Conservation (phyloP, 805 yeast genomes). For the Saturnispora sanitii region DNA sequence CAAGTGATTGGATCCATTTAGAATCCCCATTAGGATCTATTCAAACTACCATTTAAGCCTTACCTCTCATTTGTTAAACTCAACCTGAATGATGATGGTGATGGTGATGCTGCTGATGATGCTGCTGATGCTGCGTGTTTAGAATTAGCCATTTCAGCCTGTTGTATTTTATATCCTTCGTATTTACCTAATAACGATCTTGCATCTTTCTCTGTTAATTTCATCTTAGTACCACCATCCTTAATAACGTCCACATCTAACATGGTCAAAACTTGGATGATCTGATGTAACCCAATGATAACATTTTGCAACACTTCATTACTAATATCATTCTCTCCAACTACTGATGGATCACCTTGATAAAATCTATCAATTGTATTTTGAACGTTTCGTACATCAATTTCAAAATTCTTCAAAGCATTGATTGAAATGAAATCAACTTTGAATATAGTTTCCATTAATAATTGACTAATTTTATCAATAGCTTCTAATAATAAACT, state of each 20-base stretch:
- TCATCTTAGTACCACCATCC: constrained; percentile 25
- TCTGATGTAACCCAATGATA: constrained; percentile 70
- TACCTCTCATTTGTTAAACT: no score
- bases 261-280: constrained; percentile 57
- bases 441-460: constrained; percentile 48
- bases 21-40: constrained; percentile 35
- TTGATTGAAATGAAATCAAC: constrained; percentile 49
- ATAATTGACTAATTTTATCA: constrained; percentile 69
- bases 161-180: constrained; percentile 20
- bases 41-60: constrained; percentile 11
- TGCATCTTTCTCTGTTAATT: constrained; percentile 56
- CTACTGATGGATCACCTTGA: constrained; percentile 2
- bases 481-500: constrained; percentile 78
- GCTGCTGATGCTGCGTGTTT: neutral
- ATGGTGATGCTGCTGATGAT: constrained; percentile 1
- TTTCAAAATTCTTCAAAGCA: constrained; percentile 63
- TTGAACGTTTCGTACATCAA: constrained; percentile 74
- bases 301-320: constrained; percentile 32
- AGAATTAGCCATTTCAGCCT: constrained; percentile 10
- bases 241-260: constrained; percentile 48
- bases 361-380: constrained; percentile 13
- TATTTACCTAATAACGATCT: constrained; percentile 47
- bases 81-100: no score
- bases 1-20: constrained; percentile 91
- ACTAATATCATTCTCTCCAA: constrained; percentile 12